A percentile compares a stretch with the other conserved stretches of the same genome.
phyloP scores from a whole-genome alignment of 495 filamentous ascomycete species.

The Neurospora sp. region DNA sequence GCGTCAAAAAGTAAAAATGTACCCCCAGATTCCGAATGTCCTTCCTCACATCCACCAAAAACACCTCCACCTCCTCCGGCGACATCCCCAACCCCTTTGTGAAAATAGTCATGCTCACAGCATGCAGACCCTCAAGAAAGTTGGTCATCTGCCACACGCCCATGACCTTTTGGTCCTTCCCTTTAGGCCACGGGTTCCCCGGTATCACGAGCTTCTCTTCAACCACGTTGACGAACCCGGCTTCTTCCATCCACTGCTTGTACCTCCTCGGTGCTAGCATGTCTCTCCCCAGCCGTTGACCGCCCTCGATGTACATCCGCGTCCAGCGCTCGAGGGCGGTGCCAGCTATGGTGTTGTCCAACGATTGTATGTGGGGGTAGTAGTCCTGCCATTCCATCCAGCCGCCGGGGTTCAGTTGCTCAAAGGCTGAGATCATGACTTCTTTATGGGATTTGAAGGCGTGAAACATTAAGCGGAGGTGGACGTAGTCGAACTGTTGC shows the following conservation, averaged over 20 bases:
- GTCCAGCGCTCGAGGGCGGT: conserved; percentile 23
- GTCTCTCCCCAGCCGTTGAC: conserved; percentile 14
- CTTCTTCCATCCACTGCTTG: conserved; percentile 23
- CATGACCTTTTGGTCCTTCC: conserved; percentile 36
- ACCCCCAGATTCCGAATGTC: conserved; percentile 41
- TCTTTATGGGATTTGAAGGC: conserved; percentile 20
- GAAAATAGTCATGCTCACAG: conserved; percentile 42
- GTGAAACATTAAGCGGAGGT: conserved; percentile 33
- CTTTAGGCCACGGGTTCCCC: conserved; percentile 42
- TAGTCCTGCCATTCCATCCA: conserved; percentile 43
- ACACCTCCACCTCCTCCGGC: conserved; percentile 37
- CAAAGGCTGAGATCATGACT: conserved; percentile 21
- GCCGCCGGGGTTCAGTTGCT: conserved; percentile 37
- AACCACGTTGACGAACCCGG: conserved; percentile 35
- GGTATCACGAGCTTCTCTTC: conserved; percentile 38
- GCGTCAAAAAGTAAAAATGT: conserved; percentile 40
- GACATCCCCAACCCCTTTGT: conserved; percentile 42
- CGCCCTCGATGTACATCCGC: conserved; percentile 19
- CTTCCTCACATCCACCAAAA: conserved; percentile 44
- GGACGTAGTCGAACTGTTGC: conserved; percentile 40
- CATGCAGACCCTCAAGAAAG: conserved; percentile 33
- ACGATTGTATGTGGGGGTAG: conserved; percentile 19
- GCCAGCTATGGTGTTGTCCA: conserved; percentile 19
- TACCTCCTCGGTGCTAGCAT: conserved; percentile 10
- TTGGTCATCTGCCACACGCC: conserved; percentile 33